Evolutionary conservation across 768 basidiomycete genomes (phyloP), one percentile per base, ranked within the genome.

Genomic region (Inosperma sp.): DNA sequence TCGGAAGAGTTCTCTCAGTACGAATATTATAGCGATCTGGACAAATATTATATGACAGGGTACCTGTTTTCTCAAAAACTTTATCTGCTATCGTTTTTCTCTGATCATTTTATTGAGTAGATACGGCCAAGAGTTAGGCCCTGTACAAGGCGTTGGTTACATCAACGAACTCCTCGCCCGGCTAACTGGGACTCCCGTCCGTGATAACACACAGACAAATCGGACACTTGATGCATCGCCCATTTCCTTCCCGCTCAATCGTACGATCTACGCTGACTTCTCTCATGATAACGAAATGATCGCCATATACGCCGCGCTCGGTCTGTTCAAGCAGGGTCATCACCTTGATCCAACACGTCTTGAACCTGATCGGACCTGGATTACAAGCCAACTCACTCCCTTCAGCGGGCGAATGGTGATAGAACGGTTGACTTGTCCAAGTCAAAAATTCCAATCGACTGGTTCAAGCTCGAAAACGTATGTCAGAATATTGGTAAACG

Each of bases 101-200:
- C 16, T 12, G 21, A 21, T 23, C 9, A 19, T 21, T n/a, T 13
- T 19, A 19, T 26, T 25, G 10, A 22, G 3, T 52, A 87, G 86
- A 16, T 78, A 88, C 52, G 88, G 89, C 3, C 80, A 82, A 53
- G 56, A 64, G 2, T 71, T 92, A 1, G 89, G 90, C 2, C 83
- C 72, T 4, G 81, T 90, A 6, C 88, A 89, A 62, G 89, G 90
- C 26, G 83, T 93, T 3, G 93, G 92, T 5, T 95, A 88, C 63
- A 73, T 88, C 60, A 93, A 92, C 63, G 92, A 94, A 68, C 78
- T 95, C n/a, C 64, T 94, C 17, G 88, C 89, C 0, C 81, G 93
- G 9, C 74, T 95, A 35, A 88, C 84, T 0, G 73, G 74, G 13
- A 65, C 63, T 13, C 78, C 81, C 2, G 85, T 89, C 23, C 63